phyloP scores from a whole-genome alignment of 78 protist genomes.

The Dictyostelium citrinum region DNA sequence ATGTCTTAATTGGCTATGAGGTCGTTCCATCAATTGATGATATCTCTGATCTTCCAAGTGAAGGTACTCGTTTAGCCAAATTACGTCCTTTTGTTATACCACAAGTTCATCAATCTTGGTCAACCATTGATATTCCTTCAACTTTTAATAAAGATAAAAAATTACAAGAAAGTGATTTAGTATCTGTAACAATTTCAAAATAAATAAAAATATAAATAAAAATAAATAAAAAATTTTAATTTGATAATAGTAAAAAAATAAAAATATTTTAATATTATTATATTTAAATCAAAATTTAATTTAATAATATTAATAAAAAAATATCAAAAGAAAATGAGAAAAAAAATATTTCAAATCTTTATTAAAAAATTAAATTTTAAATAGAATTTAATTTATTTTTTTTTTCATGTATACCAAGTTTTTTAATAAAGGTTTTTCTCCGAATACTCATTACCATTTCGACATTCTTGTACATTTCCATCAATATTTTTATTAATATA shows the following conservation, averaged over 20 bases:
- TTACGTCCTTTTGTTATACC: slow-evolving; percentile 4
- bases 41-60: neutral
- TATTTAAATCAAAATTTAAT: too few species aligned
- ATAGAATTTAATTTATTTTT: too few species aligned
- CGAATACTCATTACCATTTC: too few species aligned
- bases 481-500: too few species aligned
- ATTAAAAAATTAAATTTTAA: too few species aligned
- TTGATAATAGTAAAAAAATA: neutral
- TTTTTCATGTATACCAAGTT: too few species aligned
- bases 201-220: neutral
- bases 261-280: too few species aligned
- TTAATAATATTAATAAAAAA: too few species aligned
- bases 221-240: neutral
- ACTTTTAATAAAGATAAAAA: slow-evolving; percentile 10
- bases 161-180: slow-evolving; percentile 1
- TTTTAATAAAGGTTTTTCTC: too few species aligned
- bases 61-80: slow-evolving; percentile 37
- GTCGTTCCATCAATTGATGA: slow-evolving; percentile 1
- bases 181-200: neutral
- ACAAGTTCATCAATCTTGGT: neutral
- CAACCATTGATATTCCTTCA: neutral
- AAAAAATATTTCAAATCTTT: too few species aligned
- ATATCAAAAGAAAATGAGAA: too few species aligned
- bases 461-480: too few species aligned
- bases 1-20: slow-evolving; percentile 42